Percentiles rank a stretch among this genome's conserved stretches.
Conservation (phyloP, 768 basidiomycete genomes). For the Baorangia bicolor region DNA sequence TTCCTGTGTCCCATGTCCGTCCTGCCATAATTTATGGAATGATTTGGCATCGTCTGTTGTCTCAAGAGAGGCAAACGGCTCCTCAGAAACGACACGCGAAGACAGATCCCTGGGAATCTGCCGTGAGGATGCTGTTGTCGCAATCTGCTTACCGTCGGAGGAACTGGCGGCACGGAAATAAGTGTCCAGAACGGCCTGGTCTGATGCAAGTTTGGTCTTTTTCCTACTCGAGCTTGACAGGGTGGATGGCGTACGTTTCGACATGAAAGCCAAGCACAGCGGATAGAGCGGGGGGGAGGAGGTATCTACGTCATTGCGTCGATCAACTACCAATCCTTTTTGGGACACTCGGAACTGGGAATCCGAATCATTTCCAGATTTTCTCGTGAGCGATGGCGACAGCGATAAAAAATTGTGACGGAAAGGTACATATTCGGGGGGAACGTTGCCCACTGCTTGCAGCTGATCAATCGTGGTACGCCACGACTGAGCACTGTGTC, state of each 20-base stretch:
- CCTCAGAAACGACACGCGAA: slow-evolving; percentile 18
- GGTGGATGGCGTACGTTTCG: slow-evolving; percentile 16
- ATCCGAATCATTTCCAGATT: not conserved
- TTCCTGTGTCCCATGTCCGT: slow-evolving; percentile 25
- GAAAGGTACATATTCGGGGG: slow-evolving; percentile 2
- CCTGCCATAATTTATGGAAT: slow-evolving; percentile 14
- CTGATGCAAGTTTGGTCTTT: slow-evolving; percentile 16
- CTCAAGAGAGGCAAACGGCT: slow-evolving; percentile 11
- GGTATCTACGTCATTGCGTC: slow-evolving; percentile 29
- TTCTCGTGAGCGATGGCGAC: not conserved
- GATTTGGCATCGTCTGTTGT: not conserved
- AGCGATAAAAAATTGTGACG: not conserved
- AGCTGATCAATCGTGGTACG: slow-evolving; percentile 9
- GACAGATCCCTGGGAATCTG: slow-evolving; percentile 14
- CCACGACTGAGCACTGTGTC: slow-evolving; percentile 15
- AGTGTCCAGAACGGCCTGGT: slow-evolving; percentile 23
- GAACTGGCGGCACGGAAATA: slow-evolving; percentile 25
- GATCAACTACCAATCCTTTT: slow-evolving; percentile 25
- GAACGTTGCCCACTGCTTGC: not conserved
- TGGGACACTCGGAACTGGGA: slow-evolving; percentile 10
- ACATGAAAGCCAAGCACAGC: slow-evolving; percentile 17
- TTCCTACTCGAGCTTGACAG: slow-evolving; percentile 18
- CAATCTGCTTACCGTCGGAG: slow-evolving; percentile 10
- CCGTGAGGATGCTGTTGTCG: slow-evolving; percentile 13
- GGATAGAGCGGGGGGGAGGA: slow-evolving; percentile 12